These are phyloP conservation scores for Fusarium ambrosium DNA, from an alignment of 2,329 filamentous ascomycete genomes.

Conservation along the genomic window DNA sequence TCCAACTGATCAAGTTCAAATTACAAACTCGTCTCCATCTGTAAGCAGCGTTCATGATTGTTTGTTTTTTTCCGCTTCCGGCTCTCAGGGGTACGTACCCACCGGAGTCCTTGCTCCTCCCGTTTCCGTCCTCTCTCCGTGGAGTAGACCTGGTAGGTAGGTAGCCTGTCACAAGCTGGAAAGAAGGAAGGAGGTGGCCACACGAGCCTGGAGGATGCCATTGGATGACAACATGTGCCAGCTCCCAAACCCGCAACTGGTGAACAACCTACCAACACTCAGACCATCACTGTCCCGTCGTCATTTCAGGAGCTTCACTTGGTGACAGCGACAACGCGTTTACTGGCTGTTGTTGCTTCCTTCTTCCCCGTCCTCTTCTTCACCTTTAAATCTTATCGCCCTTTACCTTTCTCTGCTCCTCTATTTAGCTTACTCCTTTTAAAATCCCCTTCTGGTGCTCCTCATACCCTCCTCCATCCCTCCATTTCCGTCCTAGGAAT, in stretches of 20 bases:
- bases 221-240: constrained; percentile 29
- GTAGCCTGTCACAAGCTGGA: constrained; percentile 34
- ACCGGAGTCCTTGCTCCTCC: constrained; percentile 8
- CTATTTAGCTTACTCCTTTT: constrained; percentile 17
- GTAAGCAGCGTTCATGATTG: constrained; percentile 8
- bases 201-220: neutral
- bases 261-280: constrained; percentile 14
- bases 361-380: constrained; percentile 9
- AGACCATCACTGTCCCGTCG: constrained; percentile 37
- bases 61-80: constrained; percentile 18
- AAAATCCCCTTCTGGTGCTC: constrained; percentile 5
- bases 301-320: constrained; percentile 37
- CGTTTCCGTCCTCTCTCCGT: neutral
- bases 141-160: constrained; percentile 1
- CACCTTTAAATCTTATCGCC: constrained; percentile 6
- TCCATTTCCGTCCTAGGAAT: neutral
- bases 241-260: constrained; percentile 13
- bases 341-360: constrained; percentile 2
- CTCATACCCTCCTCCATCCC: constrained; percentile 13
- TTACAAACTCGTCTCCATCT: neutral
- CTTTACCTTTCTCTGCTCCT: constrained; percentile 15
- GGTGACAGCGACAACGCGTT: constrained; percentile 4
- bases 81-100: constrained; percentile 36
- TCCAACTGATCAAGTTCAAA: neutral
- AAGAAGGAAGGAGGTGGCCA: neutral